Conservation (phyloP, 805 yeast species). For the Henningerozyma blattae region DNA sequence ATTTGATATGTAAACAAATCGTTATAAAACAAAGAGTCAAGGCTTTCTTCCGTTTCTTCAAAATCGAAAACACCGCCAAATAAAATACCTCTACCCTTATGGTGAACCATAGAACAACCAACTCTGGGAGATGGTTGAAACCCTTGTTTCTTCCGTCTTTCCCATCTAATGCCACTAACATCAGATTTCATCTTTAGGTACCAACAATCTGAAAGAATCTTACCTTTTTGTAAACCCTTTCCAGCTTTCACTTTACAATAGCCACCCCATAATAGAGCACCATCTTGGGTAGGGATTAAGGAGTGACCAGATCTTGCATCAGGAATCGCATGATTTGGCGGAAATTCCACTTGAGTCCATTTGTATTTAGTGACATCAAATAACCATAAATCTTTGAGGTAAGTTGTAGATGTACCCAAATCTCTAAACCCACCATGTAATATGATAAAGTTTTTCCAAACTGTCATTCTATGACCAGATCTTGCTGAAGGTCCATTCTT, state of each 20-base stretch:
- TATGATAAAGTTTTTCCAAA: slow-evolving; percentile 83
- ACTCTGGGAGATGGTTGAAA: slow-evolving; percentile 87
- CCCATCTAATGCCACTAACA: slow-evolving; percentile 64
- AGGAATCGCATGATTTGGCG: slow-evolving; percentile 68
- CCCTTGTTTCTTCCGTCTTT: slow-evolving; percentile 80
- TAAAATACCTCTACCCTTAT: slow-evolving; percentile 73
- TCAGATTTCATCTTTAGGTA: slow-evolving; percentile 76
- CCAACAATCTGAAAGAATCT: slow-evolving; percentile 82
- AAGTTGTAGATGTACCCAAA: slow-evolving; percentile 71
- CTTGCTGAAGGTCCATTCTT: slow-evolving; percentile 73
- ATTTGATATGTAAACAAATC: slow-evolving; percentile 70
- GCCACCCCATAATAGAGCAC: slow-evolving; percentile 85
- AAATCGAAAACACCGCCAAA: slow-evolving; percentile 95
- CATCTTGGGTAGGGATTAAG: slow-evolving; percentile 64
- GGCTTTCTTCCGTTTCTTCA: slow-evolving; percentile 88
- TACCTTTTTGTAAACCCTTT: slow-evolving; percentile 83
- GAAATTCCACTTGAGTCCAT: slow-evolving; percentile 85
- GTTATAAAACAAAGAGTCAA: slow-evolving; percentile 77
- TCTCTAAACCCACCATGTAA: slow-evolving; percentile 91
- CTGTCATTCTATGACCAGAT: slow-evolving; percentile 84
- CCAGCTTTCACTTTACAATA: slow-evolving; percentile 77
- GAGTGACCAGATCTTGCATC: slow-evolving; percentile 94
- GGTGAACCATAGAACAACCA: slow-evolving; percentile 84
- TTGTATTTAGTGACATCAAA: slow-evolving; percentile 82
- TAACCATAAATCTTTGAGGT: slow-evolving; percentile 79